Evolutionary conservation across 148 eudicot genomes (phyloP).

Genomic region (Rhododendron ferrugineum): DNA sequence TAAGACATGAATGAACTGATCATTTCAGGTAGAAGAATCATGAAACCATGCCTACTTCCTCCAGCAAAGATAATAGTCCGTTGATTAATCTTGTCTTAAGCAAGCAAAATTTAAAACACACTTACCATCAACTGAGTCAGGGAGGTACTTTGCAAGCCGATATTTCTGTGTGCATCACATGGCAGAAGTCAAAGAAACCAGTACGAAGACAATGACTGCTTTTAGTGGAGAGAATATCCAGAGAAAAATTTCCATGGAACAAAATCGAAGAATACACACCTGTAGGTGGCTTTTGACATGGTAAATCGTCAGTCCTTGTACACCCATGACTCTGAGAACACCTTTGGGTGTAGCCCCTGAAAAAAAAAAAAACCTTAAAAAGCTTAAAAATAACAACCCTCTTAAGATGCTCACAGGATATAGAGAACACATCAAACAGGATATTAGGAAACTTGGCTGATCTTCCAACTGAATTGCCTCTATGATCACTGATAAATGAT

Average conservation of each 20-base stretch:
- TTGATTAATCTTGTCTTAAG: not conserved
- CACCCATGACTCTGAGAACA: conserved; percentile 70
- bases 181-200: conserved; percentile 2
- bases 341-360: conserved; percentile 76
- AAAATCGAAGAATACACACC: conserved; percentile 25
- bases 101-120: not conserved
- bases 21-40: not conserved
- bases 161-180: conserved; percentile 38
- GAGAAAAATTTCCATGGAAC: not conserved
- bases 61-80: not conserved
- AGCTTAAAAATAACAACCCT: not conserved
- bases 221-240: not conserved
- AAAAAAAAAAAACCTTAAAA: not conserved
- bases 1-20: conserved; percentile 11
- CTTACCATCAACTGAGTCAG: conserved; percentile 61
- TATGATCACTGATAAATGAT: not conserved
- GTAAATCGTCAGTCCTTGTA: conserved; percentile 64
- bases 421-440: not conserved
- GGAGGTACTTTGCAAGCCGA: conserved; percentile 67
- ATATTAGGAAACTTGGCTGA: not conserved
- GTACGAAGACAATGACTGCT: not conserved
- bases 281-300: conserved; percentile 75
- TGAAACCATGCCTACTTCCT: not conserved
- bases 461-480: not conserved
- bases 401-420: not conserved